Base-by-base conservation (phyloP, 176 grass and related monocot species). In the Chrysopogon serrulatus region DNA sequence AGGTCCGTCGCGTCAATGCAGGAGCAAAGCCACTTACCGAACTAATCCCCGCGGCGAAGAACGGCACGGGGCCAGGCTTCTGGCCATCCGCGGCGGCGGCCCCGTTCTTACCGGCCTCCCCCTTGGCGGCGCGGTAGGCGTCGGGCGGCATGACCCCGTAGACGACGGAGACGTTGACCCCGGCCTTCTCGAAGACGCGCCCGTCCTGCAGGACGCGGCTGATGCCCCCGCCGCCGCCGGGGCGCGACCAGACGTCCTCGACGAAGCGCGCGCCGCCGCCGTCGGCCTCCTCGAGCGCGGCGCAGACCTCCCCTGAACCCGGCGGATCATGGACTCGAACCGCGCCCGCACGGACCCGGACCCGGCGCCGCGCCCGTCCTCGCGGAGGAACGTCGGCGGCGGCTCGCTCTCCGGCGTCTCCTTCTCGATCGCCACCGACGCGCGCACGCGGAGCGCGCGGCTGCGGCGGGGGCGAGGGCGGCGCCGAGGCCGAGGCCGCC, bases 191-290 rank as follows among this genome's bases (percentile, higher is more conserved):
- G 63, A 92, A 96, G 37, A 98, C 93, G 83, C 68, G 73, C 0
- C 96, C 96, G 69, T 98, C 93, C 91, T 98, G 85, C 24, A 98
- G 94, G 66, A 98, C 96, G 73, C 96, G 70, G 78, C 96, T 98
- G 89, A 98, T 98, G 72, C 93, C 96, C 6, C 96, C 96, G 4
- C 96, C 96, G 2, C 96, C 96, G 0, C 96, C 96, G 4, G 96
- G 89, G 5, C 96, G 78, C 33, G 96, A 95, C 96, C 96, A 98
- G 18, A 92, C 96, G 68, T 98, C 96, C 93, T 98, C 96, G 76
- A 88, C 87, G 83, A 98, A 98, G 42, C 19, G 30, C 33, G 78
- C 85, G 5, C 87, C 91, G 26, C 90, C 67, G 53, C 93, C 96
- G 62, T 98, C 96, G 11, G 91, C 93, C 84, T 76, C 87, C 89